Evolutionary conservation across 2,329 filamentous ascomycete species (phyloP).

Genomic region (Chaetomiaceae sp.): DNA sequence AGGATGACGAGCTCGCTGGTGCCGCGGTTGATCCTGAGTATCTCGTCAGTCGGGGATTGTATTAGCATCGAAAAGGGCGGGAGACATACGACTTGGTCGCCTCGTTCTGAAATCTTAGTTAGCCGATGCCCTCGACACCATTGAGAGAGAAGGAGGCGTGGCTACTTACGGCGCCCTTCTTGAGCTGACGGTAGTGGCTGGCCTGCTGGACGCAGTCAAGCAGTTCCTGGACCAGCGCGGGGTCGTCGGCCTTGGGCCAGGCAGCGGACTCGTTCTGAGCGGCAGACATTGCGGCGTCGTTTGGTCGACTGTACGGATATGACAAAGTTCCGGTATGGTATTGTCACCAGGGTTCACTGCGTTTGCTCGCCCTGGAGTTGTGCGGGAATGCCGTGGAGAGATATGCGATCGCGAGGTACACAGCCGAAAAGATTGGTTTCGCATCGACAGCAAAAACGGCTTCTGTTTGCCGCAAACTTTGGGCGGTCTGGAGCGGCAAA

Average conservation of each 20-base stretch:
- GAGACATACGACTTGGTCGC: conserved; percentile 28
- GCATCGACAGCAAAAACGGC: conserved; percentile 3
- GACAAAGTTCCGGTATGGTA: not conserved
- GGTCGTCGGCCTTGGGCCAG: conserved; percentile 65
- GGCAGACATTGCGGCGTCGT: conserved; percentile 26
- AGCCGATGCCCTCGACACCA: not conserved
- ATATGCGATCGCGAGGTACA: conserved; percentile 17
- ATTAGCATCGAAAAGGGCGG: not conserved
- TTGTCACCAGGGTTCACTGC: conserved; percentile 30
- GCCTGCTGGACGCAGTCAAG: conserved; percentile 61
- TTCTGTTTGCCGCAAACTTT: conserved; percentile 9
- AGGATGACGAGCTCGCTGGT: conserved; percentile 86
- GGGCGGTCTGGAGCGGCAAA: conserved; percentile 21
- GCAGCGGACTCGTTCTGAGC: conserved; percentile 40
- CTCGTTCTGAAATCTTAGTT: conserved; percentile 22
- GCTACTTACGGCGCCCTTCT: conserved; percentile 69
- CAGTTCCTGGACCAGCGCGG: conserved; percentile 72
- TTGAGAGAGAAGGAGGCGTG: not conserved
- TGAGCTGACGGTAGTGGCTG: conserved; percentile 54
- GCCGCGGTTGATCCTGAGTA: conserved; percentile 54
- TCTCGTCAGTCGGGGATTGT: conserved; percentile 3
- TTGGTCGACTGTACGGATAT: conserved; percentile 5
- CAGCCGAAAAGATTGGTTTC: conserved; percentile 10
- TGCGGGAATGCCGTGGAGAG: conserved; percentile 12
- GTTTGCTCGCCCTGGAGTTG: conserved; percentile 29